A percentile compares a stretch with the other conserved stretches of the same genome.
phyloP scores from a whole-genome alignment of 1,284 basidiomycete genomes.

The Papiliotrema flavescens region DNA sequence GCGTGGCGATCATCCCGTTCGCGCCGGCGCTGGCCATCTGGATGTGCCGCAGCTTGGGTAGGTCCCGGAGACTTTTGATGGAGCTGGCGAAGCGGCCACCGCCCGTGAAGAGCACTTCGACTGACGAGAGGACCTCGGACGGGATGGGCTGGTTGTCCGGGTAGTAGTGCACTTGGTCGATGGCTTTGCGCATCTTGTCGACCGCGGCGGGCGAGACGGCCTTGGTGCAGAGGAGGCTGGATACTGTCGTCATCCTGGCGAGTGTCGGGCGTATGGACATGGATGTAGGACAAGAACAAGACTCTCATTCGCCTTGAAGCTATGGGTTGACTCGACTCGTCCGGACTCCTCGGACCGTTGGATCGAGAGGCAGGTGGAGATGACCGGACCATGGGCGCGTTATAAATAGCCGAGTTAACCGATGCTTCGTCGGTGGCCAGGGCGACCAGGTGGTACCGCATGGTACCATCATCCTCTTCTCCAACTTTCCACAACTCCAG shows the following conservation, averaged over 20 bases:
- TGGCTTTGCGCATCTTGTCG: slow-evolving; percentile 22
- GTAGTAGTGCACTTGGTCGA: slow-evolving; percentile 36
- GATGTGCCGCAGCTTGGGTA: slow-evolving; percentile 28
- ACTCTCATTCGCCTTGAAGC: not conserved
- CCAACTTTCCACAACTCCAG: not conserved
- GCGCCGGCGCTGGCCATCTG: slow-evolving; percentile 17
- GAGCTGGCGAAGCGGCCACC: slow-evolving; percentile 19
- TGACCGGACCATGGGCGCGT: no score
- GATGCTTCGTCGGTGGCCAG: no score
- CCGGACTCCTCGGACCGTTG: not conserved
- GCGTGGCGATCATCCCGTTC: not conserved
- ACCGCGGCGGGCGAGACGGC: slow-evolving; percentile 20
- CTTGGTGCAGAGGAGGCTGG: slow-evolving; percentile 14
- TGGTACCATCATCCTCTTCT: no score
- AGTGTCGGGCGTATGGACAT: not conserved
- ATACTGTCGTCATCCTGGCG: not conserved
- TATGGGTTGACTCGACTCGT: not conserved
- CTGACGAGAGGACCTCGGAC: slow-evolving; percentile 15
- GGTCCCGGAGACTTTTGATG: slow-evolving; percentile 15
- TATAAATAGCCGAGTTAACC: no score
- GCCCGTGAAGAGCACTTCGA: slow-evolving; percentile 19
- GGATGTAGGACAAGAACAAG: not conserved
- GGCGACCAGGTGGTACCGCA: no score
- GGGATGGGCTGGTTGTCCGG: slow-evolving; percentile 19
- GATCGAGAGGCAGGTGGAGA: no score